Evolutionary conservation across 1,139 yeast species (phyloP).

Genomic region (Dujonia santamariae): DNA sequence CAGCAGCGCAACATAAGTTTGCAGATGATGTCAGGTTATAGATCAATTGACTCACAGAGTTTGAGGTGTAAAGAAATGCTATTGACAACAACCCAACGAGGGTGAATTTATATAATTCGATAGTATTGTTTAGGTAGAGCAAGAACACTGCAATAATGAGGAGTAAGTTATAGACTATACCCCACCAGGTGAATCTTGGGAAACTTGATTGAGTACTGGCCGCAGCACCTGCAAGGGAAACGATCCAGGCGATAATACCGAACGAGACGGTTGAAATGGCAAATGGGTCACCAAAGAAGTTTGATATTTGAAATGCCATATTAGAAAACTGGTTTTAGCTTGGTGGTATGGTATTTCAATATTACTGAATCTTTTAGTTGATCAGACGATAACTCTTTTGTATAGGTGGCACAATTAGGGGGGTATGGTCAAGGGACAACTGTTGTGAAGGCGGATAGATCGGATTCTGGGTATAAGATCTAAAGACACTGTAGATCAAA

Average conservation of each 20-base stretch:
- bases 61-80: constrained; percentile 80
- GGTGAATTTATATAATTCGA: constrained; percentile 70
- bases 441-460: too few species aligned
- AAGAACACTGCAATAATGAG: constrained; percentile 53
- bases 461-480: too few species aligned
- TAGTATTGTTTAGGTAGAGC: constrained; percentile 63
- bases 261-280: constrained; percentile 65
- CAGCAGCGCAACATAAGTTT: constrained; percentile 86
- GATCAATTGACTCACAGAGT: constrained; percentile 76
- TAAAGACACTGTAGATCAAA: too few species aligned
- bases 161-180: constrained; percentile 75
- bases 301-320: constrained; percentile 47
- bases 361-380: too few species aligned
- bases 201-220: constrained; percentile 51
- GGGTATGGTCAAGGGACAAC: too few species aligned
- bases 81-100: constrained; percentile 54
- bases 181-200: constrained; percentile 97
- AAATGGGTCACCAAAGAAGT: constrained; percentile 66
- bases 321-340: too few species aligned
- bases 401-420: too few species aligned
- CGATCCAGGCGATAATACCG: constrained; percentile 71
- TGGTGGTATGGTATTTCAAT: too few species aligned
- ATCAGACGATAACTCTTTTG: too few species aligned
- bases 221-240: constrained; percentile 84
- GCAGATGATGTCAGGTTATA: constrained; percentile 63